These are phyloP conservation scores for Pseudocercospora macadamiae DNA, from an alignment of 2,329 filamentous ascomycete species.

Conservation along the genomic window DNA sequence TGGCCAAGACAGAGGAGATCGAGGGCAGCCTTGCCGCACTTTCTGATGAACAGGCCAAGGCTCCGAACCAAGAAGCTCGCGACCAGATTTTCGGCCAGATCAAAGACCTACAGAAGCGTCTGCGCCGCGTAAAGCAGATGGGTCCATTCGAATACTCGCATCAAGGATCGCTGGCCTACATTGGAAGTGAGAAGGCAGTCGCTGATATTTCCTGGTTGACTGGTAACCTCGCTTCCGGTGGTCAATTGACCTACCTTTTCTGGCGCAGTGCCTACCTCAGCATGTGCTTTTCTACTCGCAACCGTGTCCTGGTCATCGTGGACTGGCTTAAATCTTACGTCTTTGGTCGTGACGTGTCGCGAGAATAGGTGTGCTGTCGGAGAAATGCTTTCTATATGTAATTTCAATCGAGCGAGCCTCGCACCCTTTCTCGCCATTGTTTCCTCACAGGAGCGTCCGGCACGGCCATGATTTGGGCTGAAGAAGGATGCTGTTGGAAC, in stretches of 20 bases:
- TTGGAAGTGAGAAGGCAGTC: slow-evolving; percentile 96
- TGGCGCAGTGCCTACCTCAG: slow-evolving; percentile 97
- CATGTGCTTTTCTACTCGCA: slow-evolving; percentile 99
- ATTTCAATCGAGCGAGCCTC: no score
- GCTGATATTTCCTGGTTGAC: slow-evolving; percentile 97
- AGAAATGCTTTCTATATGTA: not conserved
- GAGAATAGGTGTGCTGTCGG: slow-evolving; percentile 58
- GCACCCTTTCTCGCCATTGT: no score
- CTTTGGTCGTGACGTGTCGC: slow-evolving; percentile 92
- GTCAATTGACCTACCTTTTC: slow-evolving; percentile 90
- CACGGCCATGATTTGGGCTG: no score
- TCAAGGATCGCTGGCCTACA: slow-evolving; percentile 95
- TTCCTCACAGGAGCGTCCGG: no score
- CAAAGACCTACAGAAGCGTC: slow-evolving; percentile 80
- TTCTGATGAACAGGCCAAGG: slow-evolving; percentile 61
- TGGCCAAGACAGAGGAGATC: slow-evolving; percentile 89
- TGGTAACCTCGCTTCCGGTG: slow-evolving; percentile 91
- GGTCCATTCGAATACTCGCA: slow-evolving; percentile 99
- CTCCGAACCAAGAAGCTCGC: slow-evolving; percentile 64
- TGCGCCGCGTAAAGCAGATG: slow-evolving; percentile 88
- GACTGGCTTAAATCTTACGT: slow-evolving; percentile 98
- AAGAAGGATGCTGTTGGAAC: no score
- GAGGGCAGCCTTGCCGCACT: slow-evolving; percentile 75
- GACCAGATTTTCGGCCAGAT: slow-evolving; percentile 72
- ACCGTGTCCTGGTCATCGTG: slow-evolving; percentile 86